These are phyloP conservation scores for Nakazawaea populi DNA, from an alignment of 805 yeast genomes.

Conservation along the genomic window DNA sequence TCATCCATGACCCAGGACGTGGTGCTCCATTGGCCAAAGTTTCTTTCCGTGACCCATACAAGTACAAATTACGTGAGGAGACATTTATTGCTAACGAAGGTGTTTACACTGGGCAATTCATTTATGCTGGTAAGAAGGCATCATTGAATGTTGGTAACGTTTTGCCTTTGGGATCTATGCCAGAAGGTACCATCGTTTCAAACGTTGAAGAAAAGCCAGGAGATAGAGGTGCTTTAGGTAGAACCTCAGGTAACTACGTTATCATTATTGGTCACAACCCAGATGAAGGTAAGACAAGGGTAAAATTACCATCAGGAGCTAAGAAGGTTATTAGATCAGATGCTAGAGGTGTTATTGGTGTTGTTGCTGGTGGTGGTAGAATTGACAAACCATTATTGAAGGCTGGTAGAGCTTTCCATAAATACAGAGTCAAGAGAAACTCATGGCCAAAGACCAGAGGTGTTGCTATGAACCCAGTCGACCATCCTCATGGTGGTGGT, in stretches of 20 bases:
- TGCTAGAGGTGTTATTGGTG: constrained; percentile 99
- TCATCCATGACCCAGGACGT: constrained; percentile 99
- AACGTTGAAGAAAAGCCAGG: constrained; percentile 49
- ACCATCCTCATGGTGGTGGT: constrained; percentile 99
- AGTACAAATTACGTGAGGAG: constrained; percentile 95
- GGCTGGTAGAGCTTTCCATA: constrained; percentile 99
- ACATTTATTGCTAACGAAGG: constrained; percentile 99
- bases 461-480: constrained; percentile 99
- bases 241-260: constrained; percentile 99
- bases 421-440: constrained; percentile 99
- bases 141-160: constrained; percentile 95
- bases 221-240: constrained; percentile 83
- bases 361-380: constrained; percentile 99
- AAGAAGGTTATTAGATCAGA: constrained; percentile 93
- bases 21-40: constrained; percentile 99
- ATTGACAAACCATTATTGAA: constrained; percentile 98
- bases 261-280: constrained; percentile 99
- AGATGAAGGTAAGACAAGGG: constrained; percentile 98
- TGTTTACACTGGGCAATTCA: constrained; percentile 98
- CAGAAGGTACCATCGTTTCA: constrained; percentile 47
- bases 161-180: constrained; percentile 89
- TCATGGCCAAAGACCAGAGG: constrained; percentile 99
- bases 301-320: constrained; percentile 98
- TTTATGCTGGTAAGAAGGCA: constrained; percentile 99
- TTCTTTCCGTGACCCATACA: constrained; percentile 99